Base-by-base conservation (phyloP, 345 rosid species). In the Sapria himalayana region DNA sequence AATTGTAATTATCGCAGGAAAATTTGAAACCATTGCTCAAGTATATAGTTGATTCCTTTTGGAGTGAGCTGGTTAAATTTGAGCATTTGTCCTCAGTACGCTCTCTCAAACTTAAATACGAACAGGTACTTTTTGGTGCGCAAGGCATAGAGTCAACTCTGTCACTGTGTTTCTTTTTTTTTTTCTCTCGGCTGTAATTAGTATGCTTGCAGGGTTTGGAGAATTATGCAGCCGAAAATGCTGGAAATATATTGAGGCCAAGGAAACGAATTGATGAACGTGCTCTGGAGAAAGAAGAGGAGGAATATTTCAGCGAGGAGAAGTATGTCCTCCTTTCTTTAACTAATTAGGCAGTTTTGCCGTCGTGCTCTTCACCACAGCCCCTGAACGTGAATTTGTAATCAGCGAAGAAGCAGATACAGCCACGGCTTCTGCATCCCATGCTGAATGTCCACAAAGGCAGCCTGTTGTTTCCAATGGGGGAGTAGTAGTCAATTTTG, bases 241-340 rank as follows among this genome's bases (percentile, higher is more conserved):
- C 60, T 48, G 66, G 64, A 50, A 65, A 46, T 48, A 59, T 66
- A 11, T 42, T 66, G 18, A 89, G 77, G 36, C 62, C 75, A 5
- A 71, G 93, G 49, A 80, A 65, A 57, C 56, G 85, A 40, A 47
- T 56, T 18, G 99, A 91, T 44, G 95, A 74, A 59, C 92, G 93
- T 16, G 92, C 92, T n/a, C 46, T 70, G 41, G 95, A 84, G 49
- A 91, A 91, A 68, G 99, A 91, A 57, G 99, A 84, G 70, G 89
- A 84, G 60, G 99, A 91, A 50, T 91, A 91, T 61, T 91, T 91
- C 55, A 89, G 84, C n/a, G 93, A 66, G 56, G 85, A 82, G 57
- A 91, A 93, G 95, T 91, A 34, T 36, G 43, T 45, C 9, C 31
- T 37, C 10, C 17, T 14, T 49, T 33, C 21, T 18, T 3, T 27